A percentile compares a stretch with the other conserved stretches of the same genome.
Evolutionary conservation across 306 rosid species (phyloP).

Genomic region (Cicer yamashitae): DNA sequence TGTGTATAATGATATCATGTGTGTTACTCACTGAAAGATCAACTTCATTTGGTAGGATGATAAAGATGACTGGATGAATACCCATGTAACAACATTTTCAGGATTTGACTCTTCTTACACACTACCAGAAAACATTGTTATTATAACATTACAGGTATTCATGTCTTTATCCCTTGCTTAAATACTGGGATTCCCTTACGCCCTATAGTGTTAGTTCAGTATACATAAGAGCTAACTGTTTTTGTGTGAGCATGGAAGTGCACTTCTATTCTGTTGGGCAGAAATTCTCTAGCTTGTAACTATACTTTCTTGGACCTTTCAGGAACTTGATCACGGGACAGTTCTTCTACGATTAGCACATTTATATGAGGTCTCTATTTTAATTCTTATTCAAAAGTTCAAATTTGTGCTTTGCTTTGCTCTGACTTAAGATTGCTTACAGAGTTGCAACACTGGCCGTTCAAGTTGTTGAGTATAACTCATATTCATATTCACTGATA

Average conservation of each 20-base stretch:
- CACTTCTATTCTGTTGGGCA: conserved; percentile 5
- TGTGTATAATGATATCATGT: conserved; percentile 2
- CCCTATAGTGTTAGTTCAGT: conserved; percentile 9
- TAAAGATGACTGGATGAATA: conserved; percentile 61
- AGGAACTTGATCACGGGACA: conserved; percentile 72
- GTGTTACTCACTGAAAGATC: conserved; percentile 29
- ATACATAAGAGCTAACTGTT: conserved; percentile 16
- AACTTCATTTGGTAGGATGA: conserved; percentile 62
- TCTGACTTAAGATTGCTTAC: not conserved
- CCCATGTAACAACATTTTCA: conserved; percentile 61
- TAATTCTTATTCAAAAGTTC: conserved; percentile 30
- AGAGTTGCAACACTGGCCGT: not conserved
- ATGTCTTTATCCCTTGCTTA: conserved; percentile 19
- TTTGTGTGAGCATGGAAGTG: not conserved
- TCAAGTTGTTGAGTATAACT: not conserved
- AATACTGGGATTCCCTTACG: conserved; percentile 17
- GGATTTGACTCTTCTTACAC: conserved; percentile 65
- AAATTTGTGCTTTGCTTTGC: not conserved
- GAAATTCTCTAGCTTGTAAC: not conserved
- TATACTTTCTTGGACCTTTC: conserved; percentile 41
- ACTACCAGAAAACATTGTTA: conserved; percentile 72
- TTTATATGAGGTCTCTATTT: conserved; percentile 68
- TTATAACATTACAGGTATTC: conserved; percentile 72
- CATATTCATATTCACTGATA: no score
- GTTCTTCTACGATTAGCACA: conserved; percentile 82